These are phyloP conservation scores for Penicillium angulare DNA, from an alignment of 495 filamentous ascomycete genomes.

Conservation along the genomic window DNA sequence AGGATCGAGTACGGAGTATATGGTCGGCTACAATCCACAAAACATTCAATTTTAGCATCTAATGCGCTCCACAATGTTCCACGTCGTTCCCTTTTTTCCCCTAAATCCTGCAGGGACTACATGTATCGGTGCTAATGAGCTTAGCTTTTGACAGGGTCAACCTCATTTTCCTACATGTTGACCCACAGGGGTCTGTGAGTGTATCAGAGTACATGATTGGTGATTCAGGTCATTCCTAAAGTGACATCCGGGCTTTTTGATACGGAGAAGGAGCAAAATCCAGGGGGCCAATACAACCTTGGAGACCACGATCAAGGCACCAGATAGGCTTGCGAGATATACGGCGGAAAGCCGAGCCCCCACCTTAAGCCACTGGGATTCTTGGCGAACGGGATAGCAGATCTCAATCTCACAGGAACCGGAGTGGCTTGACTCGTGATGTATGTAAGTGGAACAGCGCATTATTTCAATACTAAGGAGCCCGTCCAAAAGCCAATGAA, in stretches of 20 bases:
- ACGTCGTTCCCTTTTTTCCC: neutral
- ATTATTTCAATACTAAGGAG: no score
- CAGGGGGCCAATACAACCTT: neutral
- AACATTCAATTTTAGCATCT: neutral
- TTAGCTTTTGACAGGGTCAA: no score
- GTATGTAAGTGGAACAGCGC: neutral
- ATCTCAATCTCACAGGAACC: neutral
- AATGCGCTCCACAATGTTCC: neutral
- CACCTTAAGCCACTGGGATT: neutral
- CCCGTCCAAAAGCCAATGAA: no score
- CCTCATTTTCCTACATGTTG: no score
- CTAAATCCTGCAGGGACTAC: no score
- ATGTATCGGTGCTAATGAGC: neutral
- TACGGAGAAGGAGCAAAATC: neutral
- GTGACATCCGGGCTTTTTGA: neutral
- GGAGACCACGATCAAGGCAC: neutral
- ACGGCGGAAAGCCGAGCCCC: conserved; percentile 2
- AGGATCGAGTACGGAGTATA: neutral
- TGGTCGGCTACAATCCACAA: neutral
- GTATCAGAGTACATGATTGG: neutral
- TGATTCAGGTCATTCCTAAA: neutral
- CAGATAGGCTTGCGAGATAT: conserved; percentile 1
- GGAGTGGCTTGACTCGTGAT: neutral
- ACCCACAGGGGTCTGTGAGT: neutral
- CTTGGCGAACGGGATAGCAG: conserved; percentile 2